Conservation (phyloP, 1,284 basidiomycete species). For the Ceratobasidium sp. region DNA sequence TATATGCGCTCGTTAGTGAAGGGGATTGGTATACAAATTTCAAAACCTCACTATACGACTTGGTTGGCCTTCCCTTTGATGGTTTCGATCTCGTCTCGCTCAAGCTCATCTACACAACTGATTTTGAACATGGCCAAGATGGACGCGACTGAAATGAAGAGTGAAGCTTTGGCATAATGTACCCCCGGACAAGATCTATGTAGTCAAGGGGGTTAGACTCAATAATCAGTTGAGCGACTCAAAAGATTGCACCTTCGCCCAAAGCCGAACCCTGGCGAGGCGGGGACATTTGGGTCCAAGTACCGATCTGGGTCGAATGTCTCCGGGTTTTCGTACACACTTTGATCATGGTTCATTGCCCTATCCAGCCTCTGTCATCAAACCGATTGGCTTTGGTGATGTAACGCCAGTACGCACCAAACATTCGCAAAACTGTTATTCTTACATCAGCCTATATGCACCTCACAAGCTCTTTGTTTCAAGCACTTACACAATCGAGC, state of each 20-base stretch:
- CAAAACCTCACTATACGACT: not conserved
- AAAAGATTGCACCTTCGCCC: slow-evolving; percentile 23
- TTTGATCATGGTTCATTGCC: slow-evolving; percentile 64
- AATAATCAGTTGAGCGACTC: no score
- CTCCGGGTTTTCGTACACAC: slow-evolving; percentile 61
- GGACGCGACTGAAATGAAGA: slow-evolving; percentile 35
- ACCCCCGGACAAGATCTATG: slow-evolving; percentile 42
- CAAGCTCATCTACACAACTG: slow-evolving; percentile 33
- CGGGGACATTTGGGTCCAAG: slow-evolving; percentile 41
- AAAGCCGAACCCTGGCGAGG: slow-evolving; percentile 29
- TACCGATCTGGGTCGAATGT: slow-evolving; percentile 64
- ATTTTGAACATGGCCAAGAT: slow-evolving; percentile 54
- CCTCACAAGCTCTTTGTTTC: not conserved
- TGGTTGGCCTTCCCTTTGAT: not conserved
- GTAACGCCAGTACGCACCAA: slow-evolving; percentile 1
- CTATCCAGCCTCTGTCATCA: slow-evolving; percentile 52
- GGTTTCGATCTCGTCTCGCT: slow-evolving; percentile 45
- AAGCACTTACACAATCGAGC: slow-evolving; percentile 44
- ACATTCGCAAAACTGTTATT: slow-evolving; percentile 8
- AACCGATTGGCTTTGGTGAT: not conserved
- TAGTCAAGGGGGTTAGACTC: no score
- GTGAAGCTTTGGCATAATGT: slow-evolving; percentile 31
- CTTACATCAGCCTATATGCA: no score
- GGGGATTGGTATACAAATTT: not conserved
- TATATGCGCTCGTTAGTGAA: not conserved